Evolutionary conservation across 495 filamentous ascomycete species (phyloP), one percentile per base, ranked within the genome.

Genomic region (Lophiotrema nucula): DNA sequence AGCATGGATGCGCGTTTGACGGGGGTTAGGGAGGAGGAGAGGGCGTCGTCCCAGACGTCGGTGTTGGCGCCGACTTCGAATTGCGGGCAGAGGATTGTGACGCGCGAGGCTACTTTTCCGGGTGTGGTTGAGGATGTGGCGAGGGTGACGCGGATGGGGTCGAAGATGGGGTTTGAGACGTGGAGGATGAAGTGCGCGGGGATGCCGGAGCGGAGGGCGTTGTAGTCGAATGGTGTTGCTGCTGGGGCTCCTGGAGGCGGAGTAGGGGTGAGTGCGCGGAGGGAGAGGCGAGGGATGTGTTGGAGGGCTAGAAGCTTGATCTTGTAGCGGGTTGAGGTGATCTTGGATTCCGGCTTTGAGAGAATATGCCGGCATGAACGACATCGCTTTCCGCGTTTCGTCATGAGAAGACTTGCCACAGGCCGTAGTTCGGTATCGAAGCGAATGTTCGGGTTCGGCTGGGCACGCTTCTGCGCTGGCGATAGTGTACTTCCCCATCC

Each of bases 21-120:
- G 41, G 53, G 47, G 41, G 42, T 35, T 42, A 66, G 53, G 6
- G 61, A 59, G 19, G 81, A 75, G 19, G 75, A 75, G 5, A 97
- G 76, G 3, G 91, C 93, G 64, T 97, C 93, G 61, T 97, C 93
- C 87, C 93, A 96, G 21, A 91, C 88, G 69, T 98, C 93, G 27
- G 89, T 90, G 71, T 93, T 96, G 39, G 95, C 88, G 54, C 93
- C 93, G 47, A 98, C 86, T 24, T 95, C 88, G 73, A 98, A 97
- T 60, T 95, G 84, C 4, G 93, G 93, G 67, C 91, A 97, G 11
- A 97, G 79, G 35, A 98, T 88, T 4, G 92, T 97, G 59, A 97
- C 89, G 66, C 83, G 89, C 41, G 84, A 84, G 0, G 81, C 77
- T 54, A 90, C 86, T 16, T 79, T 76, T 11, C 92, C 92, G 0